A percentile compares a stretch with the other conserved stretches of the same genome.
Conservation (phyloP, 139 green algal species). For the Chlorella sp. region DNA sequence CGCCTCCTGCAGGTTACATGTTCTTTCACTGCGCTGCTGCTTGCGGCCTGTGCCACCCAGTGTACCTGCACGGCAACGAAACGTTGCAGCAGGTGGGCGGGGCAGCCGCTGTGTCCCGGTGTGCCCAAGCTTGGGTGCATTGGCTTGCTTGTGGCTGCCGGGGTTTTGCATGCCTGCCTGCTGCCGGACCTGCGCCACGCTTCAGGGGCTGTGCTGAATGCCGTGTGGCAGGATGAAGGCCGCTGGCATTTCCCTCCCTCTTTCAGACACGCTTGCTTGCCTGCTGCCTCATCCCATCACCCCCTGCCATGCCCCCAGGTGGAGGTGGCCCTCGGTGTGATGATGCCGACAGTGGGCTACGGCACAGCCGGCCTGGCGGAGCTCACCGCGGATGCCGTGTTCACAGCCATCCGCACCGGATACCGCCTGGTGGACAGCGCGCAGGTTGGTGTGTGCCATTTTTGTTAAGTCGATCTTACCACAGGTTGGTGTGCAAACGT, state of each 20-base stretch:
- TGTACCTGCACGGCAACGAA: slow-evolving; percentile 23
- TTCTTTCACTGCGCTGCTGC: slow-evolving; percentile 35
- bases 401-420: slow-evolving; percentile 60
- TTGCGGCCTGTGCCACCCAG: slow-evolving; percentile 45
- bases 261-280: neutral
- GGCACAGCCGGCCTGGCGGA: slow-evolving; percentile 78
- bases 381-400: slow-evolving; percentile 60
- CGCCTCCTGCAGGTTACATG: slow-evolving; percentile 52
- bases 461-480: too few relatives aligned
- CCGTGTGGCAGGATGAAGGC: too few relatives aligned
- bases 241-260: neutral
- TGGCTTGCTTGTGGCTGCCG: neutral
- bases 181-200: neutral
- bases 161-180: neutral
- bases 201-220: too few relatives aligned
- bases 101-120: neutral
- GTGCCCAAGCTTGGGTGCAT: too few relatives aligned
- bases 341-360: slow-evolving; percentile 80
- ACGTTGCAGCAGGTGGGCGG: slow-evolving; percentile 11
- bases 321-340: slow-evolving; percentile 53
- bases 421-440: slow-evolving; percentile 80
- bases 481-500: too few relatives aligned
- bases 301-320: slow-evolving; percentile 17
- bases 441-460: neutral
- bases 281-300: neutral